Evolutionary conservation across 2,329 filamentous ascomycete species (phyloP).

Genomic region (Calonectria ilicicola): DNA sequence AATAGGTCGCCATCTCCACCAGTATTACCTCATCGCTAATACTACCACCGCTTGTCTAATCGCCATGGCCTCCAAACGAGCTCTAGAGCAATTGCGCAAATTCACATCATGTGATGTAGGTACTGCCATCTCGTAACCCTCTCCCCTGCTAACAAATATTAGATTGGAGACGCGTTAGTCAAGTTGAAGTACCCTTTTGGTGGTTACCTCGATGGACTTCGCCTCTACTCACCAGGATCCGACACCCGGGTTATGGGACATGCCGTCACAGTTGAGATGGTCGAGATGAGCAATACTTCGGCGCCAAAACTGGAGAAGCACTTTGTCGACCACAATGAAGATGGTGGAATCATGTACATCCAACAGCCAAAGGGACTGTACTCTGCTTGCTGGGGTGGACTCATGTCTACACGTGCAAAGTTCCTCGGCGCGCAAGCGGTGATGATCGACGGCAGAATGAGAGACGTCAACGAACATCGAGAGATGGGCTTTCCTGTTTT

Average conservation of each 20-base stretch:
- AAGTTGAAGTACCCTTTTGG: conserved; percentile 45
- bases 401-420: conserved; percentile 46
- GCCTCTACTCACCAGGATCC: conserved; percentile 37
- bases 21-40: not conserved
- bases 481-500: conserved; percentile 39
- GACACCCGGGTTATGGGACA: conserved; percentile 38
- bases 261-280: conserved; percentile 46
- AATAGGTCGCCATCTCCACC: not conserved
- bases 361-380: conserved; percentile 42
- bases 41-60: not conserved
- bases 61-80: conserved; percentile 10
- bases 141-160: not conserved
- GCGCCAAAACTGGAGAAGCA: conserved; percentile 42
- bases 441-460: conserved; percentile 43
- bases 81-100: not conserved
- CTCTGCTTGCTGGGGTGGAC: conserved; percentile 45
- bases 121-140: too few species aligned
- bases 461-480: conserved; percentile 45
- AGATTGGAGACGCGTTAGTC: conserved; percentile 43
- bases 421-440: conserved; percentile 41
- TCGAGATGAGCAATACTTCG: conserved; percentile 36
- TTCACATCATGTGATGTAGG: conserved; percentile 21
- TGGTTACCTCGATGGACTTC: conserved; percentile 41
- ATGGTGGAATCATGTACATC: conserved; percentile 43
- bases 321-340: conserved; percentile 44